phyloP scores from a whole-genome alignment of 345 rosid species.

The Gossypium bickii region DNA sequence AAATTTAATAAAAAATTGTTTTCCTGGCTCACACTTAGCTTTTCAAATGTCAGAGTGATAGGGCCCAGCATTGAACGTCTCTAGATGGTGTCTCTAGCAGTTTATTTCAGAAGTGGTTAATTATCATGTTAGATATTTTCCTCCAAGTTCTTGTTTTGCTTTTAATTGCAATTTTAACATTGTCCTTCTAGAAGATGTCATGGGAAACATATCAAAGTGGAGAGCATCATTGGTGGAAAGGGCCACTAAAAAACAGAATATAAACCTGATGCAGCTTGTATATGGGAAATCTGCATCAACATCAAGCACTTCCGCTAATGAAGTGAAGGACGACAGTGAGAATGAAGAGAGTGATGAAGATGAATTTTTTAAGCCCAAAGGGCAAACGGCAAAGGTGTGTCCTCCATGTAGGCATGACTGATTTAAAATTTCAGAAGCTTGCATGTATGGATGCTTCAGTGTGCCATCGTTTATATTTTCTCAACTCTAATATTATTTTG shows the following conservation, averaged over 20 bases:
- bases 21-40: not conserved
- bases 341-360: conserved; percentile 65
- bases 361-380: conserved; percentile 83
- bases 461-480: not conserved
- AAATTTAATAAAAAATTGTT: not conserved
- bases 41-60: not conserved
- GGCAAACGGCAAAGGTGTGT: conserved; percentile 63
- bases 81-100: not conserved
- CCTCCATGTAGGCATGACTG: conserved; percentile 7
- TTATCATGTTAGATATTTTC: not conserved
- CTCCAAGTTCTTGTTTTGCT: conserved; percentile 11
- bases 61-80: not conserved
- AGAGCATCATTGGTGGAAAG: conserved; percentile 67
- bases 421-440: not conserved
- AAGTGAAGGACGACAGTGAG: conserved; percentile 39
- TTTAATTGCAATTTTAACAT: conserved; percentile 13
- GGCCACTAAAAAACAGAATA: conserved; percentile 42
- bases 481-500: not conserved
- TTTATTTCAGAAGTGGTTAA: not conserved
- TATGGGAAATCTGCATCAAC: conserved; percentile 54
- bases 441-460: not conserved
- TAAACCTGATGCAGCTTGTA: conserved; percentile 73
- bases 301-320: conserved; percentile 29
- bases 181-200: conserved; percentile 36
- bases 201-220: conserved; percentile 83